Conservation (phyloP, 495 filamentous ascomycete genomes). For the Durotheca rogersii region DNA sequence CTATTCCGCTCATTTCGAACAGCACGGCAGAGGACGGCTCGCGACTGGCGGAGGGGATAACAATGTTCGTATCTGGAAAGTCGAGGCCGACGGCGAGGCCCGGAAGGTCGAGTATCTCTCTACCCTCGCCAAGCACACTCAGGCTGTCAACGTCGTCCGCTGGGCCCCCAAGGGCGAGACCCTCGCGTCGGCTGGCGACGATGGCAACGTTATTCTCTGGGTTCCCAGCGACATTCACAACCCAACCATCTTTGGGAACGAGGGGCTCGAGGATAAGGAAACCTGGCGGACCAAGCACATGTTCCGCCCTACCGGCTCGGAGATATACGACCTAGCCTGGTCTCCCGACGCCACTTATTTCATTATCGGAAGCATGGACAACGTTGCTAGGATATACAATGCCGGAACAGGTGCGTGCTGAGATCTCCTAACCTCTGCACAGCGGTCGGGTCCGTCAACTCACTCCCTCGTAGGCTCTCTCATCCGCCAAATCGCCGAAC, state of each 20-base stretch:
- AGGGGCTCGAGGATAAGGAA: constrained; percentile 89
- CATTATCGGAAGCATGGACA: constrained; percentile 99
- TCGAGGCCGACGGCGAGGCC: constrained; percentile 83
- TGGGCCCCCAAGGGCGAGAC: constrained; percentile 94
- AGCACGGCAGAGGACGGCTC: constrained; percentile 82
- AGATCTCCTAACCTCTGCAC: background rate
- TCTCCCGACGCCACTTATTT: constrained; percentile 95
- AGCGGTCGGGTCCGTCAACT: constrained; percentile 1
- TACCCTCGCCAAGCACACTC: constrained; percentile 88
- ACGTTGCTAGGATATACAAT: constrained; percentile 95
- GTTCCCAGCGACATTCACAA: constrained; percentile 74
- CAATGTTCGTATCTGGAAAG: constrained; percentile 94
- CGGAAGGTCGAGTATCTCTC: constrained; percentile 86
- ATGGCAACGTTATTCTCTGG: constrained; percentile 96
- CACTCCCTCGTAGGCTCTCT: constrained; percentile 63
- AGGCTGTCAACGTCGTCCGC: constrained; percentile 96
- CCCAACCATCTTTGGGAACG: constrained; percentile 67
- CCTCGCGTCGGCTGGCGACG: constrained; percentile 91
- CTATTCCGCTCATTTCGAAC: constrained; percentile 94
- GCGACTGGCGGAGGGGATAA: constrained; percentile 96
- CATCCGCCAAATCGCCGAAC: constrained; percentile 95
- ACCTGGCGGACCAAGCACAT: constrained; percentile 96
- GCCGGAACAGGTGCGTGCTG: constrained; percentile 75
- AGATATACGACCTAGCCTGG: constrained; percentile 98
- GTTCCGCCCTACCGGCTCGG: constrained; percentile 86